Evolutionary conservation across 2,329 filamentous ascomycete species (phyloP).

Genomic region (Ceratocystis cubensis): DNA sequence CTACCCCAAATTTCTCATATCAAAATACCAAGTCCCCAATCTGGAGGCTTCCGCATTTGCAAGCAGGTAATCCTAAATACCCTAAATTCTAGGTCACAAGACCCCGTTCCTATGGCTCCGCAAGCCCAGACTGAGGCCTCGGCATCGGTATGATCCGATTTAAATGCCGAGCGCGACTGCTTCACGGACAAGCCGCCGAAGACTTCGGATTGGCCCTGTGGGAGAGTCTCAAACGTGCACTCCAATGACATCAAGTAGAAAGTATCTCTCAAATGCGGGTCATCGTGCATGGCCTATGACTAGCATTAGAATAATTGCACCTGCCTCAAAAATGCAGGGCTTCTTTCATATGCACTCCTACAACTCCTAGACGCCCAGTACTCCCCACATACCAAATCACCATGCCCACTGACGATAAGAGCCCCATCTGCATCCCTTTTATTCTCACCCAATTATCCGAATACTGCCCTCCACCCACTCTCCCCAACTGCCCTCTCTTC

Average conservation of each 20-base stretch:
- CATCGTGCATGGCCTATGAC: not conserved
- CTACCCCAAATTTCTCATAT: not conserved
- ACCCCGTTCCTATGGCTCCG: not conserved
- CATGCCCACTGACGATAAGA: slow-evolving; percentile 61
- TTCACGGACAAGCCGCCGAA: not conserved
- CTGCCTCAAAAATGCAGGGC: too few relatives aligned
- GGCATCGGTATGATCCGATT: not conserved
- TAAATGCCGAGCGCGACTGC: not conserved
- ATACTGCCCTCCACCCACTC: slow-evolving; percentile 9
- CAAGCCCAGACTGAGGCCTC: not conserved
- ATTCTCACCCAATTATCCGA: slow-evolving; percentile 45
- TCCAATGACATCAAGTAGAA: not conserved
- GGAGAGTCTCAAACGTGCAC: not conserved
- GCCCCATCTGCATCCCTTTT: slow-evolving; percentile 64
- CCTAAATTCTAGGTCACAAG: not conserved
- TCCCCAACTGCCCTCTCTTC: slow-evolving; percentile 54
- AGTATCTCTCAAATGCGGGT: not conserved
- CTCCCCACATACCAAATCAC: slow-evolving; percentile 12
- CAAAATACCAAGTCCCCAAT: not conserved
- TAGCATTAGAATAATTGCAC: too few relatives aligned
- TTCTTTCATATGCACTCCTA: too few relatives aligned
- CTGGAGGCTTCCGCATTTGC: not conserved
- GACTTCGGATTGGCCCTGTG: not conserved
- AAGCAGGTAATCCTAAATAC: not conserved
- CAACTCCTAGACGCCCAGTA: not conserved